Conservation (phyloP, 768 basidiomycete species). For the Phaffia tasmanica region DNA sequence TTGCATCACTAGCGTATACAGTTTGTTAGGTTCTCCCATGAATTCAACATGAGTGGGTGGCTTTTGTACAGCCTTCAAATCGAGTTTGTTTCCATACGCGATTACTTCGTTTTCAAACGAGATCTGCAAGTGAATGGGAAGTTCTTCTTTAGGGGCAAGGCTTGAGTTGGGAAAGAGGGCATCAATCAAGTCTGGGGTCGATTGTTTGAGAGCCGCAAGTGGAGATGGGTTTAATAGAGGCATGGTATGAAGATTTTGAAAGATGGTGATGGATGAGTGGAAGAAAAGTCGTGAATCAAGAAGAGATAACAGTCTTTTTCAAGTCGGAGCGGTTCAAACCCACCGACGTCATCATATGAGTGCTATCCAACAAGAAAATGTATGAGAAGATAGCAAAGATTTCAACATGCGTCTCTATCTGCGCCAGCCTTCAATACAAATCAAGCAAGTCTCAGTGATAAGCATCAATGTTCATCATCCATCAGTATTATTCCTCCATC, state of each 20-base stretch:
- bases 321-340: too few relatives aligned
- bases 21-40: constrained; percentile 2
- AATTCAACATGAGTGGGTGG: constrained; percentile 12
- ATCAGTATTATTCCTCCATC: too few relatives aligned
- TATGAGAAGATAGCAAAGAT: too few relatives aligned
- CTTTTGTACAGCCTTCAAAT: background rate
- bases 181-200: constrained; percentile 6
- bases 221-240: constrained; percentile 4
- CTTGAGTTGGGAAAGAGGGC: constrained; percentile 9
- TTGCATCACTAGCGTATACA: constrained; percentile 7
- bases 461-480: too few relatives aligned
- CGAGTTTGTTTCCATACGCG: constrained; percentile 5
- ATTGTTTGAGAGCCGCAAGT: constrained; percentile 1
- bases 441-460: too few relatives aligned
- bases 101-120: constrained; percentile 7
- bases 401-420: too few relatives aligned
- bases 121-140: constrained; percentile 12
- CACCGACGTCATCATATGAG: too few relatives aligned
- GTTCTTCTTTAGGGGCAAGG: background rate
- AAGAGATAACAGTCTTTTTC: too few relatives aligned
- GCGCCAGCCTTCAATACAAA: too few relatives aligned
- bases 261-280: background rate
- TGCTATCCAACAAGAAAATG: too few relatives aligned
- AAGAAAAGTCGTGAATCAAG: background rate
- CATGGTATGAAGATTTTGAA: background rate